Evolutionary conservation across 805 yeast genomes (phyloP).

Genomic region (Pichia paraexigua): DNA sequence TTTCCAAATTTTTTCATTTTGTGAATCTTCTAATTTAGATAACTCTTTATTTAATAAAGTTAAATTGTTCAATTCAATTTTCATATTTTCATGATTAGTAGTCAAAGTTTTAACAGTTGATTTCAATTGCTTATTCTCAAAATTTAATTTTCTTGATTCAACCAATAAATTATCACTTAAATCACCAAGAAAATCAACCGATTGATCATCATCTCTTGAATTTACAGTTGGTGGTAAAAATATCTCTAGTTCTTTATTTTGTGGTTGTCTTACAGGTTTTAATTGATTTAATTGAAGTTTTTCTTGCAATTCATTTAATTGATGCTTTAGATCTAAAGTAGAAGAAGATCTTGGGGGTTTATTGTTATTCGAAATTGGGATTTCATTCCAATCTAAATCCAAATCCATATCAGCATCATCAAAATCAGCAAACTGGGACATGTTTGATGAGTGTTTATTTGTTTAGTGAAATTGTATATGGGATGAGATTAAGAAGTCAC

Average conservation of each 20-base stretch:
- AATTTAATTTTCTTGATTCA: constrained; percentile 63
- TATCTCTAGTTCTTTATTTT: constrained; percentile 12
- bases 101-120: constrained; percentile 32
- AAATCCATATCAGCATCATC: neutral
- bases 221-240: constrained; percentile 15
- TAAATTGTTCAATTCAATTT: constrained; percentile 31
- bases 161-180: constrained; percentile 61
- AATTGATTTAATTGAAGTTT: constrained; percentile 9
- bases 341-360: constrained; percentile 15
- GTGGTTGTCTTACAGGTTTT: constrained; percentile 3
- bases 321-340: constrained; percentile 30
- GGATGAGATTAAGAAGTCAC: neutral
- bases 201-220: constrained; percentile 29
- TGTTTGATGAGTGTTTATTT: neutral
- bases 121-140: constrained; percentile 49
- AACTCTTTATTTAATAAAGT: constrained; percentile 25
- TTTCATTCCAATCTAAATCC: constrained; percentile 3
- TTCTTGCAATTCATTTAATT: constrained; percentile 36
- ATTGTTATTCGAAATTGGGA: neutral
- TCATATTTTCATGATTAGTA: constrained; percentile 34
- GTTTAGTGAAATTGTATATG: neutral
- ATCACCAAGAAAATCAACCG: constrained; percentile 66
- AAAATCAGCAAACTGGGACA: neutral
- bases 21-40: constrained; percentile 36
- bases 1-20: constrained; percentile 64